Base-by-base conservation (phyloP, 306 rosid species). In the Sesbania bispinosa region DNA sequence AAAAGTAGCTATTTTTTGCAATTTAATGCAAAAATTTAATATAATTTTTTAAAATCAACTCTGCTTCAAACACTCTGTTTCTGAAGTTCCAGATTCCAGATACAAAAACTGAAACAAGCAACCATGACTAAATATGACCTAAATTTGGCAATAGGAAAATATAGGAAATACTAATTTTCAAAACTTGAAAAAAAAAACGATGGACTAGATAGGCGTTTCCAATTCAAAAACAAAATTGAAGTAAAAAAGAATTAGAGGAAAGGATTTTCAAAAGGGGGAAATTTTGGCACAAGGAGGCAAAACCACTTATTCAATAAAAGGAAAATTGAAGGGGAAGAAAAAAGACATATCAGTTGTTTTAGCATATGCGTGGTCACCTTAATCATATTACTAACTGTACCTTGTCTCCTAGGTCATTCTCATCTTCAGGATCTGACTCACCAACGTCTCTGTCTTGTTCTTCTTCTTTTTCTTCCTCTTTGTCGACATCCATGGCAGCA, bases 301-400 rank as follows among this genome's bases (percentile, higher is more conserved):
- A 58, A 58, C 32, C n/a, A 6, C 7, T 0, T 20, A 36, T 38
- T 19, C 60, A 33, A 1, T 9, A 11, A 42, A 57, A 21, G n/a
- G 23, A 23, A 52, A 32, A 52, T 13, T 5, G 6, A 35, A 57
- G 57, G 70, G 19, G n/a, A n/a, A 10, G 23, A 1, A 48, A 67
- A 77, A 67, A 76, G 23, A 36, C 21, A 64, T 77, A 84, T 70
- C 57, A 45, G 35, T 52, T 32, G 33, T 61, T 70, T 27, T 70
- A 21, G 66, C 69, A 62, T 63, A n/a, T 72, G 26, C n/a, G n/a
- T n/a, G n/a, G 24, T 43, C 53, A 58, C 55, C 73, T 32, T 39
- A 71, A 46, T 47, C 45, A 47, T 62, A 39, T 61, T 14, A 26
- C 24, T 33, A 77, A 79, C 67, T 63, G 43, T 79, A 84, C 89